Evolutionary conservation across 495 filamentous ascomycete species (phyloP).

Genomic region (Poronia punctata): DNA sequence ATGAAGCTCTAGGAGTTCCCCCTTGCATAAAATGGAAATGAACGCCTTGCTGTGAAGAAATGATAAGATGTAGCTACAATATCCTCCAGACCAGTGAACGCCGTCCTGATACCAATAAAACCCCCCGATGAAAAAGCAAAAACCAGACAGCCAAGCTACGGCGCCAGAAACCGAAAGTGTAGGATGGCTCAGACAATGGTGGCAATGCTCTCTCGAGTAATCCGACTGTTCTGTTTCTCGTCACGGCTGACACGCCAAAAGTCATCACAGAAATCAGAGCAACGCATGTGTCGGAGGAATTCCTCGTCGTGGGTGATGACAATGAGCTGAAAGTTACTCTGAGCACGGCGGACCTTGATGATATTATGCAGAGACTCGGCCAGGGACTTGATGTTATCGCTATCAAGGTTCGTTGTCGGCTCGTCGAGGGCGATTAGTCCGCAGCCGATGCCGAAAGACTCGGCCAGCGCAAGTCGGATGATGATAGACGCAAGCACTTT

Average conservation of each 20-base stretch:
- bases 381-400: constrained; percentile 85
- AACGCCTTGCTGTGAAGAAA: constrained; percentile 2
- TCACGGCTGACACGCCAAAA: constrained; percentile 83
- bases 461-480: constrained; percentile 91
- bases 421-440: constrained; percentile 96
- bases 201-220: constrained; percentile 64
- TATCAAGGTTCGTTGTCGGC: constrained; percentile 94
- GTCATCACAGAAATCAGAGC: constrained; percentile 85
- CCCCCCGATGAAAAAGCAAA: no score
- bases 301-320: constrained; percentile 99
- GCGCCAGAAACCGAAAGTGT: no score
- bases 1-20: no score
- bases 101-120: no score
- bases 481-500: constrained; percentile 96
- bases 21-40: no score
- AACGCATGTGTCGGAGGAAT: constrained; percentile 88
- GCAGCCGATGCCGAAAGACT: constrained; percentile 95
- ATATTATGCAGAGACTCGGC: constrained; percentile 81
- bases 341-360: constrained; percentile 72
- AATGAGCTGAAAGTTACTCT: constrained; percentile 95
- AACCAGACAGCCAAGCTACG: no score
- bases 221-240: constrained; percentile 79
- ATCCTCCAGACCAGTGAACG: no score
- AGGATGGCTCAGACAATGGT: constrained; percentile 44
- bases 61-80: background rate